These are phyloP conservation scores for Platanus orientalis DNA, from an alignment of 164 flowering plant species.

Conservation along the genomic window DNA sequence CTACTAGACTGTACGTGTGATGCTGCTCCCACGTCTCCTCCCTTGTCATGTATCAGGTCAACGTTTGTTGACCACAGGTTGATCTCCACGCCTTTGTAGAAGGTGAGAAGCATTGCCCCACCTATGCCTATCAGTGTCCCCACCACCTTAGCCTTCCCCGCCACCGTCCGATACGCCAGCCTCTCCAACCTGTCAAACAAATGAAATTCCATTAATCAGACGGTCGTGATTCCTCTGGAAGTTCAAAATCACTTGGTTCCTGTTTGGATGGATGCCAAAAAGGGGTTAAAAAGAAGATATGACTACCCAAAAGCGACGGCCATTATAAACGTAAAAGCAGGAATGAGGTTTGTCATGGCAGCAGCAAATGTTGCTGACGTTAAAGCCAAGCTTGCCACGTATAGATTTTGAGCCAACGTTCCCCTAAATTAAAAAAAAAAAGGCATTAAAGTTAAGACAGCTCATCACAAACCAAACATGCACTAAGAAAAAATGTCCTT, in stretches of 20 bases:
- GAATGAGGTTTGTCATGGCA: slow-evolving; percentile 56
- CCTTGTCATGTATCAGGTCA: slow-evolving; percentile 21
- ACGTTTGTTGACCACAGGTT: slow-evolving; percentile 33
- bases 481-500: too few species aligned
- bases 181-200: slow-evolving; percentile 36
- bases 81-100: slow-evolving; percentile 54
- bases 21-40: neutral
- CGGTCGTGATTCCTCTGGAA: neutral
- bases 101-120: slow-evolving; percentile 74
- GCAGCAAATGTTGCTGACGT: slow-evolving; percentile 61
- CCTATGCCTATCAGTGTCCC: slow-evolving; percentile 56
- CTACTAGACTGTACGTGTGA: slow-evolving; percentile 16
- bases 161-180: slow-evolving; percentile 19
- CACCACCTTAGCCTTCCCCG: slow-evolving; percentile 48
- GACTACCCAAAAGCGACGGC: slow-evolving; percentile 41
- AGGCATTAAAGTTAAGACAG: neutral
- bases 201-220: neutral
- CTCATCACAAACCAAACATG: too few species aligned
- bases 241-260: neutral
- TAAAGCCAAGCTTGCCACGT: slow-evolving; percentile 33
- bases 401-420: slow-evolving; percentile 43
- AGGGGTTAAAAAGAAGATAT: neutral
- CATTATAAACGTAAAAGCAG: slow-evolving; percentile 57
- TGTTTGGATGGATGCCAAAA: neutral
- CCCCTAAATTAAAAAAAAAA: slow-evolving; percentile 33